These are phyloP conservation scores for Penicillium sp. DNA, from an alignment of 2,329 filamentous ascomycete species.

Conservation along the genomic window DNA sequence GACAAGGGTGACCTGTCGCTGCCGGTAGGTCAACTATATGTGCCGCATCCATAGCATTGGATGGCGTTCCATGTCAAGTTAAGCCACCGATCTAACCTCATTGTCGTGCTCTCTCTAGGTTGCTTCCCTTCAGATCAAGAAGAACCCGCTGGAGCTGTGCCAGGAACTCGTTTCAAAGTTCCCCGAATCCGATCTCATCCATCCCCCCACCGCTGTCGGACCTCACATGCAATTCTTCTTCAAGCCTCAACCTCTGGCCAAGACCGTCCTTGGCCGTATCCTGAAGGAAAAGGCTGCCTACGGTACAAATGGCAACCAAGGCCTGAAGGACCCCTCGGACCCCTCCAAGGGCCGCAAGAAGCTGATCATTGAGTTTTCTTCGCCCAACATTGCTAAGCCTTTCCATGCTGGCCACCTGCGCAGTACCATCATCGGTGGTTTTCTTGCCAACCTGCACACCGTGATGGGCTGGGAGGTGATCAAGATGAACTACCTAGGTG, in stretches of 20 bases:
- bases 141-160: constrained; percentile 57
- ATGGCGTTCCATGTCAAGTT: background rate
- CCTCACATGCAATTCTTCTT: constrained; percentile 66
- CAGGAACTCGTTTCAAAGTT: constrained; percentile 57
- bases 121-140: constrained; percentile 50
- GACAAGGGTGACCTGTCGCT: constrained; percentile 49
- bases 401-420: constrained; percentile 65
- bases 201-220: constrained; percentile 55
- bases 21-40: constrained; percentile 35
- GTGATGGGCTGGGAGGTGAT: constrained; percentile 61
- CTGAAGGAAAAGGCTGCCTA: constrained; percentile 56
- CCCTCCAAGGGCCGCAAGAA: constrained; percentile 57
- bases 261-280: constrained; percentile 59
- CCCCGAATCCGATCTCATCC: constrained; percentile 57
- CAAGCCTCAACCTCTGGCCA: constrained; percentile 55
- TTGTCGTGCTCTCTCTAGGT: constrained; percentile 28
- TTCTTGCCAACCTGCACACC: constrained; percentile 61
- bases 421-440: constrained; percentile 66
- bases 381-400: constrained; percentile 65
- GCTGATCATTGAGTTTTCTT: constrained; percentile 64
- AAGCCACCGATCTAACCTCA: background rate
- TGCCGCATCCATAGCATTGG: background rate
- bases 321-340: constrained; percentile 58
- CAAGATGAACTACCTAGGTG: constrained; percentile 65
- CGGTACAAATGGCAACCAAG: constrained; percentile 59